phyloP scores from a whole-genome alignment of 805 yeast genomes.

The Metschnikowia lochheadii region DNA sequence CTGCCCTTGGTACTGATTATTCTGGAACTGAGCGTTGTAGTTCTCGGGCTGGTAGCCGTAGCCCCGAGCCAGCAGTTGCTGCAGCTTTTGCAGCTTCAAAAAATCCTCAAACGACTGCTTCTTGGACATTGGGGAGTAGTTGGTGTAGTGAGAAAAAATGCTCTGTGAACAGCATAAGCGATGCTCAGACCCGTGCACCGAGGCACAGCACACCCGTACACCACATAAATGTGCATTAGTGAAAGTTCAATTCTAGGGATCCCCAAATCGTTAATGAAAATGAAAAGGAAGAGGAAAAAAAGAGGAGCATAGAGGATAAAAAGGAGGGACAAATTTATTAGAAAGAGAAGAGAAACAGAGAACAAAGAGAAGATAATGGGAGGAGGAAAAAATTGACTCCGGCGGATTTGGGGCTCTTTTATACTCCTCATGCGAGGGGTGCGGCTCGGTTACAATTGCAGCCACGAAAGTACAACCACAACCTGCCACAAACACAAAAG shows the following conservation, averaged over 20 bases:
- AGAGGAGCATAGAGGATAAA: background rate
- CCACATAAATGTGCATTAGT: background rate
- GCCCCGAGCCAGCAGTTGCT: constrained; percentile 31
- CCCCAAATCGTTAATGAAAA: background rate
- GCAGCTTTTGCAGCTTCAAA: constrained; percentile 40
- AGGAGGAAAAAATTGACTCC: background rate
- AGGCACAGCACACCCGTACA: background rate
- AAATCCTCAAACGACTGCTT: constrained; percentile 48
- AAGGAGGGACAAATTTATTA: too few relatives aligned
- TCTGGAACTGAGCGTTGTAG: constrained; percentile 3
- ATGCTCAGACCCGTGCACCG: constrained; percentile 12
- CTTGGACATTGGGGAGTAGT: constrained; percentile 21
- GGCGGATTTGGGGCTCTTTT: background rate
- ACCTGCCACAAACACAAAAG: background rate
- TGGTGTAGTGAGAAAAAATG: constrained; percentile 1
- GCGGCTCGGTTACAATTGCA: background rate
- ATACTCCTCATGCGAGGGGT: background rate
- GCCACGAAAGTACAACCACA: background rate
- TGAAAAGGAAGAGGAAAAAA: background rate
- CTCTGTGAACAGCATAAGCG: constrained; percentile 1
- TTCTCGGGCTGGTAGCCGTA: constrained; percentile 13
- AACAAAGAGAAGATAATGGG: too few relatives aligned
- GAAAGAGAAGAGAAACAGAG: too few relatives aligned
- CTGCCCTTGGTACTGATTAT: background rate
- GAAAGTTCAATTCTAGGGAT: background rate